These are phyloP conservation scores for Moniliophthora roreri DNA, from an alignment of 1,284 basidiomycete species.

Conservation along the genomic window DNA sequence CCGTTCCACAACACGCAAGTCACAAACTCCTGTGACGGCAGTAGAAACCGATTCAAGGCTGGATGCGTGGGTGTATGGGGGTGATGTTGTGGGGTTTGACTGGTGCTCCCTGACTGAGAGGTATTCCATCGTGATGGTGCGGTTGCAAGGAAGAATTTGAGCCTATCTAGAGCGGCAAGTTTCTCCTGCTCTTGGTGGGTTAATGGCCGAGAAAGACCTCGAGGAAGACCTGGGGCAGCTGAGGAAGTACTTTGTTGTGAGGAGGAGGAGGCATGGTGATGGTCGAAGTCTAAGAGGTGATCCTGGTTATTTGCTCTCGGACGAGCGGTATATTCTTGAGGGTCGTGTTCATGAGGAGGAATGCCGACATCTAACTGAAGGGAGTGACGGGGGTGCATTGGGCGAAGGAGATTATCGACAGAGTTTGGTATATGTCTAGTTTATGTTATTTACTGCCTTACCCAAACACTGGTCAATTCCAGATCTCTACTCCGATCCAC, in stretches of 20 bases:
- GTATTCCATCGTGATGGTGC: slow-evolving; percentile 71
- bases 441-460: slow-evolving; percentile 5
- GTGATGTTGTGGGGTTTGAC: slow-evolving; percentile 23
- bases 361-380: slow-evolving; percentile 1
- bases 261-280: slow-evolving; percentile 2
- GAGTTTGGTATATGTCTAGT: background rate
- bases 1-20: slow-evolving; percentile 90
- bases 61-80: slow-evolving; percentile 48
- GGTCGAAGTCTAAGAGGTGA: slow-evolving; percentile 6
- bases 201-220: slow-evolving; percentile 54
- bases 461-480: slow-evolving; percentile 1
- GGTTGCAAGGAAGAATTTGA: slow-evolving; percentile 87
- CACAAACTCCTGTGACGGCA: slow-evolving; percentile 85
- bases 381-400: slow-evolving; percentile 5
- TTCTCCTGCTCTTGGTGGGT: slow-evolving; percentile 64
- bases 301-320: slow-evolving; percentile 1
- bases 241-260: background rate
- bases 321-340: slow-evolving; percentile 8
- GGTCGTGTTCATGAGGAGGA: slow-evolving; percentile 5
- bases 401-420: slow-evolving; percentile 4
- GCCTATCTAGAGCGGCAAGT: slow-evolving; percentile 69
- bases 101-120: slow-evolving; percentile 18
- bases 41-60: slow-evolving; percentile 77
- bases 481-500: background rate
- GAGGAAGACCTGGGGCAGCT: slow-evolving; percentile 33